These are phyloP conservation scores for Trichoderma sp. DNA, from an alignment of 2,329 filamentous ascomycete species.

Conservation along the genomic window DNA sequence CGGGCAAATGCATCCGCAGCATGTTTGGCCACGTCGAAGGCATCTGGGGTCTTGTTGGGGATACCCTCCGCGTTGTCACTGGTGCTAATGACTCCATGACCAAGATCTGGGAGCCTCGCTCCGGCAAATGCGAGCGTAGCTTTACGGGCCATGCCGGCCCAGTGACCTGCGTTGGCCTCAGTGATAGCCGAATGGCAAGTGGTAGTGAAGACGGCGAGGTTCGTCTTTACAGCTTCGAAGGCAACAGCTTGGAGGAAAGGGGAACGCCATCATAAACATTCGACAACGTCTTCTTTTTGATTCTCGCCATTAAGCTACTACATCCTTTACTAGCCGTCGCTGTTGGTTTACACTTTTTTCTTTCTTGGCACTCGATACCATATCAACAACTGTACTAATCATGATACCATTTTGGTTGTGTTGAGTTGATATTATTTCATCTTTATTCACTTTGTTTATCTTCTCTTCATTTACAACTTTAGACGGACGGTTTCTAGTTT, in stretches of 20 bases:
- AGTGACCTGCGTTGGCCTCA: conserved; percentile 89
- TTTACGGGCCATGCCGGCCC: conserved; percentile 89
- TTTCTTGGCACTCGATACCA: not conserved
- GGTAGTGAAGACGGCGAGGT: conserved; percentile 94
- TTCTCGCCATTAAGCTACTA: not conserved
- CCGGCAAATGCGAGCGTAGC: conserved; percentile 87
- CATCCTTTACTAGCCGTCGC: not conserved
- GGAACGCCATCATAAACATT: conserved; percentile 51
- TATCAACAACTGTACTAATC: not conserved
- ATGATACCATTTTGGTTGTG: not conserved
- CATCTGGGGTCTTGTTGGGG: conserved; percentile 88
- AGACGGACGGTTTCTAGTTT: not conserved
- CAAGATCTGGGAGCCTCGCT: conserved; percentile 89
- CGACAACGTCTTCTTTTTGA: not conserved
- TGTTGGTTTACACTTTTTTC: not conserved
- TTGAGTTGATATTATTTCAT: not conserved
- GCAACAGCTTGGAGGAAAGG: conserved; percentile 50
- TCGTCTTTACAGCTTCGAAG: conserved; percentile 76
- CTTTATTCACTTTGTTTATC: not conserved
- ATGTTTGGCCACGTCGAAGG: conserved; percentile 98
- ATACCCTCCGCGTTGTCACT: conserved; percentile 83
- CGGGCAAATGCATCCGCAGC: conserved; percentile 80
- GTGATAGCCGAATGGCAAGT: conserved; percentile 85
- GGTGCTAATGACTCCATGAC: conserved; percentile 93
- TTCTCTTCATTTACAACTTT: not conserved